These are phyloP conservation scores for Barbarea vulgaris DNA, from an alignment of 345 rosid genomes.

Conservation along the genomic window DNA sequence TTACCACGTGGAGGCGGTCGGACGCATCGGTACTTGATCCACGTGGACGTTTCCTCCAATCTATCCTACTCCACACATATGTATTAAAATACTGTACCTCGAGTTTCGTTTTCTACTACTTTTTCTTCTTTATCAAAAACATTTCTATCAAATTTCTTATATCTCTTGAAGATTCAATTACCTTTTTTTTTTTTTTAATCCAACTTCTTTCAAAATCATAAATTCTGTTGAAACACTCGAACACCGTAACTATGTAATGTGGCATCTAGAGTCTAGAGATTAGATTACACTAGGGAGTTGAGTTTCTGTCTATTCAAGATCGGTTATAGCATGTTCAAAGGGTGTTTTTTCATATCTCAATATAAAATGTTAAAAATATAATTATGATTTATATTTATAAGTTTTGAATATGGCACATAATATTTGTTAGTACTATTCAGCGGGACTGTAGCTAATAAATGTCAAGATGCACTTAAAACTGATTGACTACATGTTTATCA, in stretches of 20 bases:
- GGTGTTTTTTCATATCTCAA: background rate
- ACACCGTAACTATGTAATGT: background rate
- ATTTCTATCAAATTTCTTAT: background rate
- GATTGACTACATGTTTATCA: slow-evolving; percentile 11
- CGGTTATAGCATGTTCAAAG: background rate
- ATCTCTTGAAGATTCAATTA: background rate
- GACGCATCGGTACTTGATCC: slow-evolving; percentile 45
- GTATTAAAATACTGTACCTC: slow-evolving; percentile 16
- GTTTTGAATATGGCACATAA: slow-evolving; percentile 1
- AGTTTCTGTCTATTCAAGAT: background rate
- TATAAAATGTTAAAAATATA: background rate
- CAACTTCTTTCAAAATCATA: background rate
- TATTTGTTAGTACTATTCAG: background rate
- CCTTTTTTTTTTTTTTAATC: background rate
- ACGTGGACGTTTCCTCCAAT: slow-evolving; percentile 29
- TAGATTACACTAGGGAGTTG: background rate
- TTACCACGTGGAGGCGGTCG: slow-evolving; percentile 38
- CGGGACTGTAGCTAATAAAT: background rate
- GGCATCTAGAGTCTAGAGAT: background rate
- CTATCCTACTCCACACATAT: background rate
- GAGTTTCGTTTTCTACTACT: background rate
- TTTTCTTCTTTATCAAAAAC: background rate
- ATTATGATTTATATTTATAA: background rate
- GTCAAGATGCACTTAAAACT: background rate
- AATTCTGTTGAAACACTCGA: background rate